Evolutionary conservation across 352 stramenopile genomes (phyloP), one percentile per base, ranked within the genome.

Genomic region (Globisporangium megalacanthum): DNA sequence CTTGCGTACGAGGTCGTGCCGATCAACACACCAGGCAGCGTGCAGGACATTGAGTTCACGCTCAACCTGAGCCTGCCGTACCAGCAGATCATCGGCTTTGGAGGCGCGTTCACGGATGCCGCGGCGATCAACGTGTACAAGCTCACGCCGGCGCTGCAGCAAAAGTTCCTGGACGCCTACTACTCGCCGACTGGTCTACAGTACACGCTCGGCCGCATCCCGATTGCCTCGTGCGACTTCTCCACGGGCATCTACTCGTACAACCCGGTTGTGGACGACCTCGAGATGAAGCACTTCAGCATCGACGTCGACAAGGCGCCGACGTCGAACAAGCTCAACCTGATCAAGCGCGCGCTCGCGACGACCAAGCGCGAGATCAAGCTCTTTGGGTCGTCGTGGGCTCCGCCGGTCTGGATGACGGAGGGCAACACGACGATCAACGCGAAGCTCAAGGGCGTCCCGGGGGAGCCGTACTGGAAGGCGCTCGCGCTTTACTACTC

Each of bases 21-120:
- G 4, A 8, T n/a, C 10, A 49, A 29, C 8, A 41, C 37, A 11
- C 66, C 60, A n/a, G 56, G 56, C 11, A 54, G 44, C 11, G 67
- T 69, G n/a, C n/a, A n/a, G n/a, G n/a, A n/a, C n/a, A n/a, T n/a
- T 13, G 73, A 83, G 47, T 73, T 79, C 29, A 57, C 69, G 25
- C 67, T 88, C 36, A 72, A 91, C 56, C 72, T 69, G 13, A 60
- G 51, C 0, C 69, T 66, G 31, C 85, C 61, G 51, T 89, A 78
- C 72, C 79, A 96, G 65, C 69, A 83, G 57, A 94, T 97, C 46
- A 72, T 86, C 29, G 89, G 89, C 13, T 97, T 97, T 58, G 89
- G 89, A 8, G 89, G 87, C 15, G 86, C 89, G 22, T 97, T 97
- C 73, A 97, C 88, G 11, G 89, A 97, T 56, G 63, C 85, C 3